These are phyloP conservation scores for Cymbopogon flexuosus DNA, from an alignment of 202 grass and related monocot species.

Conservation along the genomic window DNA sequence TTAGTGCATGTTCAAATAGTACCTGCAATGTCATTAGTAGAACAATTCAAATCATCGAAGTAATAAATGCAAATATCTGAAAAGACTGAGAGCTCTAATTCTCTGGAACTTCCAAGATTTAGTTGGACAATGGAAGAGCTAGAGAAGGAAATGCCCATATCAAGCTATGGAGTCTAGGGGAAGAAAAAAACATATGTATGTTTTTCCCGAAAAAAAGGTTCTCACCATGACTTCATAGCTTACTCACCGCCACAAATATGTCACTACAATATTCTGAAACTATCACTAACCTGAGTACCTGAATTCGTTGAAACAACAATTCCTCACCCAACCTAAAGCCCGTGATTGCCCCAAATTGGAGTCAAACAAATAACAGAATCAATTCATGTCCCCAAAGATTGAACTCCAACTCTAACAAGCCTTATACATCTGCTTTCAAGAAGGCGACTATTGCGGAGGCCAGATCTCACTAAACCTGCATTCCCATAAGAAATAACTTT, in stretches of 20 bases:
- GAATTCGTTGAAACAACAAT: conserved; percentile 30
- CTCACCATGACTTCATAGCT: neutral
- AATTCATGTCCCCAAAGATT: conserved; percentile 33
- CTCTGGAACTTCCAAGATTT: neutral
- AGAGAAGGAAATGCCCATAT: conserved; percentile 19
- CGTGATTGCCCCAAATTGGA: conserved; percentile 31
- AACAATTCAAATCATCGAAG: conserved; percentile 37
- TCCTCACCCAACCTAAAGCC: conserved; percentile 50
- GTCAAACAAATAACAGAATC: conserved; percentile 45
- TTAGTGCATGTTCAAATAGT: conserved; percentile 36
- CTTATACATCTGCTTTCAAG: conserved; percentile 41
- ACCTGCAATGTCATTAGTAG: conserved; percentile 54
- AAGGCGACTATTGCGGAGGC: conserved; percentile 27
- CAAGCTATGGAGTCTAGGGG: neutral
- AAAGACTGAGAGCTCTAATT: conserved; percentile 20
- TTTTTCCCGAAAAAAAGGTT: neutral
- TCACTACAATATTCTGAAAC: conserved; percentile 27
- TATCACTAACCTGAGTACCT: conserved; percentile 48
- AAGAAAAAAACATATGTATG: neutral
- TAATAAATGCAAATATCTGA: conserved; percentile 33
- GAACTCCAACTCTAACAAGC: conserved; percentile 45
- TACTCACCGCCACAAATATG: conserved; percentile 19
- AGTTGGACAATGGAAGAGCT: conserved; percentile 11
- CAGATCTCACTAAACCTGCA: conserved; percentile 55
- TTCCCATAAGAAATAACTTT: conserved; percentile 47